Percentiles rank a stretch among this genome's conserved stretches.
phyloP scores from a whole-genome alignment of 108 stramenopile species.

The Nitzschia sp. region DNA sequence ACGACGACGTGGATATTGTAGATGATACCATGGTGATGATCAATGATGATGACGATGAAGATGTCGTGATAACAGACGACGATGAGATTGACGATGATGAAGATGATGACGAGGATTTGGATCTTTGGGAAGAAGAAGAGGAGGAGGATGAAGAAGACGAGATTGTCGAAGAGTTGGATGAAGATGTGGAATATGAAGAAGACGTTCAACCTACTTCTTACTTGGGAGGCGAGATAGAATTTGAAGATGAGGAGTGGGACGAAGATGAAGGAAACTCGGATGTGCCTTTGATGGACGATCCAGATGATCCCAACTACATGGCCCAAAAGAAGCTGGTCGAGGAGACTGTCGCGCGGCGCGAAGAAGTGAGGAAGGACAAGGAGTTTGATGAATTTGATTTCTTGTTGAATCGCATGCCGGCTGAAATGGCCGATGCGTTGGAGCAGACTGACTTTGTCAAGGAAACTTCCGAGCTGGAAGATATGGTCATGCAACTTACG shows the following conservation, averaged over 20 bases:
- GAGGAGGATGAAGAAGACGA: conserved; percentile 27
- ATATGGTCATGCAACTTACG: conserved; percentile 22
- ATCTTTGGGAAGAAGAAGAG: conserved; percentile 27
- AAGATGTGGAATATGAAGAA: conserved; percentile 12
- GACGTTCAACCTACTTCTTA: conserved; percentile 14
- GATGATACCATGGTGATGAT: conserved; percentile 7
- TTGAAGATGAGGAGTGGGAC: conserved; percentile 30
- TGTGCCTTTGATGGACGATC: conserved; percentile 42
- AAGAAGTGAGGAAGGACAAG: conserved; percentile 22
- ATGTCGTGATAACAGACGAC: conserved; percentile 5
- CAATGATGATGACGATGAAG: conserved; percentile 28
- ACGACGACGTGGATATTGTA: conserved; percentile 26
- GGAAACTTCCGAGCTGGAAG: conserved; percentile 13
- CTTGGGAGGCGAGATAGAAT: conserved; percentile 4
- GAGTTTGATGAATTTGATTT: conserved; percentile 37
- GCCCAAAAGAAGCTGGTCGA: conserved; percentile 40
- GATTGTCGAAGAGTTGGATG: conserved; percentile 10
- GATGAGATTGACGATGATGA: conserved; percentile 29
- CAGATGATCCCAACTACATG: conserved; percentile 46
- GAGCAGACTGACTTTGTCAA: conserved; percentile 28
- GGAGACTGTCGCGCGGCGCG: conserved; percentile 31
- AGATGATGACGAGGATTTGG: conserved; percentile 20
- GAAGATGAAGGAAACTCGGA: conserved; percentile 17
- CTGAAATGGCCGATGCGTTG: conserved; percentile 30
- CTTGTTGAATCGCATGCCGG: conserved; percentile 28